A percentile compares a stretch with the other conserved stretches of the same genome.
Conservation (phyloP, 169 alveolate species). For the Plasmodium malariae region DNA sequence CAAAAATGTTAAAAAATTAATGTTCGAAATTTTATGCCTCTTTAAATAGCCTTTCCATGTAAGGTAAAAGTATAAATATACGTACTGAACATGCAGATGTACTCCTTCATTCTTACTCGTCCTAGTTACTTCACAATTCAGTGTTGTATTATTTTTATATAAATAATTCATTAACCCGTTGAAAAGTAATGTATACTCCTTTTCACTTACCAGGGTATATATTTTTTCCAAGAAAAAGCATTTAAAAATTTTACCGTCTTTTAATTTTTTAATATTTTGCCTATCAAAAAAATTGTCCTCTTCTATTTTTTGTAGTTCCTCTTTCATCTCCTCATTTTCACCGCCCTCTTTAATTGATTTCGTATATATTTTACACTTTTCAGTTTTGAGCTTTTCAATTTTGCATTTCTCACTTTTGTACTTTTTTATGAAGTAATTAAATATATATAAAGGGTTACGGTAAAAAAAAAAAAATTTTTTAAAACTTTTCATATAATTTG, state of each 20-base stretch:
- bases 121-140: background rate
- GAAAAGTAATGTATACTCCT: conserved; percentile 67
- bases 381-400: too few species aligned
- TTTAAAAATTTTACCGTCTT: conserved; percentile 24
- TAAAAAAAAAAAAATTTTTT: conserved; percentile 15
- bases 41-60: conserved; percentile 38
- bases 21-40: conserved; percentile 20
- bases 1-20: conserved; percentile 38
- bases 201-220: conserved; percentile 18
- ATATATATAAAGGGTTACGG: conserved; percentile 53
- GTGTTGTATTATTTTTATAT: conserved; percentile 12
- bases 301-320: conserved; percentile 9
- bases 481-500: background rate
- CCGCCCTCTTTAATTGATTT: background rate
- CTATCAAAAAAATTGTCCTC: background rate
- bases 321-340: background rate
- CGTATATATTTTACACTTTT: background rate
- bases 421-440: conserved; percentile 13
- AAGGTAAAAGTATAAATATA: conserved; percentile 46
- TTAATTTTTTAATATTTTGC: background rate
- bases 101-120: background rate
- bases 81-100: background rate
- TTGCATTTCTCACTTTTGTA: conserved; percentile 1
- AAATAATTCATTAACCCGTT: conserved; percentile 49
- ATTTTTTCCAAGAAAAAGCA: conserved; percentile 15